Conservation (phyloP, 495 filamentous ascomycete species). For the Mycothermus thermophilus region DNA sequence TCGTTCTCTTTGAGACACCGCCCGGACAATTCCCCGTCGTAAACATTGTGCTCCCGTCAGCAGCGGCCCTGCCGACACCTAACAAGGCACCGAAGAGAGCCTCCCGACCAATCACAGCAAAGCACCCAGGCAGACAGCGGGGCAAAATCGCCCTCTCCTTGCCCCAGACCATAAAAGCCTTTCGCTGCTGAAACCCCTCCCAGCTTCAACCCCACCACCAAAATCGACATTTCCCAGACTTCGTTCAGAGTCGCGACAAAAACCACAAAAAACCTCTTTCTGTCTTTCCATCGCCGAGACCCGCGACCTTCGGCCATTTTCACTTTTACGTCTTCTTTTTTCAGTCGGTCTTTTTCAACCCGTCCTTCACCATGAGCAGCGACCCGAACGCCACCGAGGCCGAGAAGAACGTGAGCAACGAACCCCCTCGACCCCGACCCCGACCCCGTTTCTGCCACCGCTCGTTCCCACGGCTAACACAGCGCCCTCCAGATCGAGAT, state of each 20-base stretch:
- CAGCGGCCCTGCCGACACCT: too few relatives aligned
- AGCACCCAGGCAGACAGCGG: too few relatives aligned
- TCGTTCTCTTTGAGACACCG: slow-evolving; percentile 1
- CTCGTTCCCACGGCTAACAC: slow-evolving; percentile 10
- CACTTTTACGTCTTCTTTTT: slow-evolving; percentile 4
- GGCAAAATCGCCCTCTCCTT: too few relatives aligned
- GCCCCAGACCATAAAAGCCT: background rate
- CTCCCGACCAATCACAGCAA: too few relatives aligned
- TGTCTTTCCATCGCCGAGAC: too few relatives aligned
- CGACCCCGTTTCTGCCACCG: background rate
- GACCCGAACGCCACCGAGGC: slow-evolving; percentile 79
- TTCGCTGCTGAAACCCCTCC: background rate
- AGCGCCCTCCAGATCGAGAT: slow-evolving; percentile 45
- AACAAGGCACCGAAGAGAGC: too few relatives aligned
- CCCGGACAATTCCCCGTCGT: too few relatives aligned
- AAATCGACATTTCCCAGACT: background rate
- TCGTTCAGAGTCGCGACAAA: too few relatives aligned
- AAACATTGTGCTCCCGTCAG: too few relatives aligned
- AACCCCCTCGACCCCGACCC: too few relatives aligned
- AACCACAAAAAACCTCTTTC: too few relatives aligned
- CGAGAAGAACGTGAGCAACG: slow-evolving; percentile 74
- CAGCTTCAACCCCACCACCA: background rate
- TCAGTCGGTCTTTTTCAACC: slow-evolving; percentile 1
- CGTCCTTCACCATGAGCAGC: slow-evolving; percentile 67
- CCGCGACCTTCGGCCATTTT: too few relatives aligned